phyloP scores from a whole-genome alignment of 352 stramenopile species.

The Globisporangium abappressorium region DNA sequence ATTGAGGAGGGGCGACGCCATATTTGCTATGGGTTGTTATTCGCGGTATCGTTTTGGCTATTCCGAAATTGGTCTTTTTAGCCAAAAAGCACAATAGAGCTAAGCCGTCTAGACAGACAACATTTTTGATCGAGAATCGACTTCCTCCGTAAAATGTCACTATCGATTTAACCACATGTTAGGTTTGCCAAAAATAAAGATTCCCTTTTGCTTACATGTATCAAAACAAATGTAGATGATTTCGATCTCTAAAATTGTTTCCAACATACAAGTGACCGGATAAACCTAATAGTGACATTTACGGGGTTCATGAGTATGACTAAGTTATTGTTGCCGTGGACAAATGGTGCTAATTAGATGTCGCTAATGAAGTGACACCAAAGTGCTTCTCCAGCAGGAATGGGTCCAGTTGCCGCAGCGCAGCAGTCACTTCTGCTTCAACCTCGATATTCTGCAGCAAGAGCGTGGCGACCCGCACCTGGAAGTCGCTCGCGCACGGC shows the following conservation, averaged over 20 bases:
- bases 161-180: not conserved
- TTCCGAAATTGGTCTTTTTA: not conserved
- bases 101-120: not conserved
- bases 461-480: conserved; percentile 33
- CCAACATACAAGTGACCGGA: no score
- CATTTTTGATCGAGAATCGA: no score
- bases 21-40: not conserved
- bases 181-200: not conserved
- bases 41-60: not conserved
- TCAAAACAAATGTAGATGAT: not conserved
- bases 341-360: not conserved
- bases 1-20: not conserved
- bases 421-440: conserved; percentile 14
- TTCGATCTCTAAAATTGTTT: no score
- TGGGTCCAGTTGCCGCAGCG: conserved; percentile 30
- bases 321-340: not conserved
- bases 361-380: not conserved
- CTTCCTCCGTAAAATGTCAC: not conserved
- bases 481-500: conserved; percentile 38
- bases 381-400: conserved; percentile 34
- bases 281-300: no score
- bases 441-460: conserved; percentile 22
- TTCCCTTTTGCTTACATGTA: not conserved
- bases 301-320: no score
- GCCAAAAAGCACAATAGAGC: not conserved